Percentiles rank a stretch among this genome's conserved stretches.
These are phyloP conservation scores for Fraxinus excelsior DNA, from an alignment of 257 asterid species.

Conservation along the genomic window DNA sequence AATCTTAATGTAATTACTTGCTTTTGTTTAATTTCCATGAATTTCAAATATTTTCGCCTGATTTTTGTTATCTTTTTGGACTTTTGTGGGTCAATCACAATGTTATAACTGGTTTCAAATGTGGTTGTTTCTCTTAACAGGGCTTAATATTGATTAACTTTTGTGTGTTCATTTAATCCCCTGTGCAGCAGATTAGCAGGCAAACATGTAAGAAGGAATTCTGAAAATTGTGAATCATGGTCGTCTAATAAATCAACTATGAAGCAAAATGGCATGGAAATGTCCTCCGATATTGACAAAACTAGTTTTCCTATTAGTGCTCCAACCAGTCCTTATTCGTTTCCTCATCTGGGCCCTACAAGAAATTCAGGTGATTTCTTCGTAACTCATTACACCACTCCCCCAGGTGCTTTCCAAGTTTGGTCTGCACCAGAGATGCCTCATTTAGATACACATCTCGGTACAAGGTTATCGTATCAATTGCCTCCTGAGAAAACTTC, in stretches of 20 bases:
- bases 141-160: conserved; percentile 13
- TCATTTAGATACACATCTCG: conserved; percentile 34
- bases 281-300: conserved; percentile 22
- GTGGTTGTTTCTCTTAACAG: background rate
- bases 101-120: background rate
- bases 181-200: conserved; percentile 37
- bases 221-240: conserved; percentile 35
- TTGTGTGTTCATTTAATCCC: conserved; percentile 17
- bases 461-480: conserved; percentile 35
- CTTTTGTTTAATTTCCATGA: background rate
- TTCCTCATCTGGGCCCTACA: conserved; percentile 50
- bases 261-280: conserved; percentile 33
- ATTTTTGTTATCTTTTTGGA: background rate
- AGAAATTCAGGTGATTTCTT: conserved; percentile 28
- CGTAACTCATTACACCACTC: conserved; percentile 37
- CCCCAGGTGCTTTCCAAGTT: conserved; percentile 61
- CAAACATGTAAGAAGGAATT: conserved; percentile 38
- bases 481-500: conserved; percentile 37
- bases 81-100: background rate
- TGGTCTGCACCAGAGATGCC: conserved; percentile 83
- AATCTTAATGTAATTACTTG: background rate
- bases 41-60: background rate
- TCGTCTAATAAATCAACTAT: conserved; percentile 34
- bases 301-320: conserved; percentile 52
- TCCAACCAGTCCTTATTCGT: conserved; percentile 65